Conservation (phyloP, 345 rosid species). For the Ceriops decandra region DNA sequence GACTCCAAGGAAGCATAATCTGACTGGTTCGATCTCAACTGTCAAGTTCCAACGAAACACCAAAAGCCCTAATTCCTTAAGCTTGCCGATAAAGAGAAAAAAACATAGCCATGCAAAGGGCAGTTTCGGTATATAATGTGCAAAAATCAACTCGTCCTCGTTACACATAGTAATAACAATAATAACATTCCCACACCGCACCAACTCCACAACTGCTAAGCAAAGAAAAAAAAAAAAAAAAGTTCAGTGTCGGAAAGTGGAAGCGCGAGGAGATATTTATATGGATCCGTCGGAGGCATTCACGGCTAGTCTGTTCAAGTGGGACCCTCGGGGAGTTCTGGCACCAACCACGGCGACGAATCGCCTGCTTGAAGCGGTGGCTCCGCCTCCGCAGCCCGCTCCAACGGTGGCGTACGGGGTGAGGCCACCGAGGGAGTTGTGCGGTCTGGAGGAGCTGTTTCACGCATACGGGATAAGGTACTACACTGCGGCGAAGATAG, state of each 20-base stretch:
- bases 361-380: slow-evolving; percentile 20
- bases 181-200: too few species aligned
- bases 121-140: slow-evolving; percentile 24
- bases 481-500: slow-evolving; percentile 82
- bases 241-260: too few species aligned
- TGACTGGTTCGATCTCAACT: slow-evolving; percentile 50
- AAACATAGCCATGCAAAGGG: slow-evolving; percentile 19
- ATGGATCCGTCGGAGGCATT: slow-evolving; percentile 91
- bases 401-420: slow-evolving; percentile 35
- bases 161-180: not conserved
- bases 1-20: not conserved
- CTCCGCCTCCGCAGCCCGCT: slow-evolving; percentile 17
- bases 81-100: slow-evolving; percentile 10
- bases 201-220: not conserved
- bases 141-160: not conserved
- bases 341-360: slow-evolving; percentile 25
- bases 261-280: not conserved
- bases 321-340: slow-evolving; percentile 53
- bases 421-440: slow-evolving; percentile 47
- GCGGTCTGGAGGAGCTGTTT: slow-evolving; percentile 75
- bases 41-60: slow-evolving; percentile 40
- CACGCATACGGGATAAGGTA: slow-evolving; percentile 80
- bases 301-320: slow-evolving; percentile 66
- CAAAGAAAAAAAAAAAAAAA: not conserved
- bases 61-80: slow-evolving; percentile 5